phyloP scores from a whole-genome alignment of 1,139 yeast species.

The Nakaseomyces sp. region DNA sequence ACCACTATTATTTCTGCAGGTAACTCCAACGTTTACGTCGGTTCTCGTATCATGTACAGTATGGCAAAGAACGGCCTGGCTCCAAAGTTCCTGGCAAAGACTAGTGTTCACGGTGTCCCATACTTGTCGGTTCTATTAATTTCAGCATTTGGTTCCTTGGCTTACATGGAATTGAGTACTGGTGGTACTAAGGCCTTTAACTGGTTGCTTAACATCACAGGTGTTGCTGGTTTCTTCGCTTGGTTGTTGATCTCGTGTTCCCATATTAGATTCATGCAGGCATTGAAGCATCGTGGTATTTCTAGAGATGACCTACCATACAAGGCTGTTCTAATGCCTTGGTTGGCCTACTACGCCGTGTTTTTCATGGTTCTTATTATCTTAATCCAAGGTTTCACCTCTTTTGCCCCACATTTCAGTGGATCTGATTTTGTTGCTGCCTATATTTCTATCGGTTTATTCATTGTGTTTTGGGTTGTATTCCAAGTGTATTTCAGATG shows the following conservation, averaged over 20 bases:
- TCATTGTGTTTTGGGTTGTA: conserved; percentile 38
- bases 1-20: conserved; percentile 69
- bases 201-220: conserved; percentile 77
- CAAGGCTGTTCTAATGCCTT: conserved; percentile 57
- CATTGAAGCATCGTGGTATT: conserved; percentile 50
- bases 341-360: conserved; percentile 46
- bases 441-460: conserved; percentile 47
- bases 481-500: conserved; percentile 42
- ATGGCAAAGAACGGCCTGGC: conserved; percentile 55
- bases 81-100: conserved; percentile 45
- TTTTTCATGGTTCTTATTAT: conserved; percentile 44
- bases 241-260: conserved; percentile 63
- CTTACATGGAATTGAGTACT: conserved; percentile 53
- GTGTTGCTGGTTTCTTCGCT: conserved; percentile 65
- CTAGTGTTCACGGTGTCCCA: conserved; percentile 62
- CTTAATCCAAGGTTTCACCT: conserved; percentile 37
- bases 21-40: conserved; percentile 71
- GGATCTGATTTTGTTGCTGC: conserved; percentile 50
- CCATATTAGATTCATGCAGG: conserved; percentile 59
- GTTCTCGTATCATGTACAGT: conserved; percentile 63
- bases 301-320: conserved; percentile 59
- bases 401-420: conserved; percentile 36
- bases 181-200: conserved; percentile 63
- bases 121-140: conserved; percentile 49
- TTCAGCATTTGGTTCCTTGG: conserved; percentile 54